Evolutionary conservation across 1,284 basidiomycete genomes (phyloP).

Genomic region (Naganishia sp.): DNA sequence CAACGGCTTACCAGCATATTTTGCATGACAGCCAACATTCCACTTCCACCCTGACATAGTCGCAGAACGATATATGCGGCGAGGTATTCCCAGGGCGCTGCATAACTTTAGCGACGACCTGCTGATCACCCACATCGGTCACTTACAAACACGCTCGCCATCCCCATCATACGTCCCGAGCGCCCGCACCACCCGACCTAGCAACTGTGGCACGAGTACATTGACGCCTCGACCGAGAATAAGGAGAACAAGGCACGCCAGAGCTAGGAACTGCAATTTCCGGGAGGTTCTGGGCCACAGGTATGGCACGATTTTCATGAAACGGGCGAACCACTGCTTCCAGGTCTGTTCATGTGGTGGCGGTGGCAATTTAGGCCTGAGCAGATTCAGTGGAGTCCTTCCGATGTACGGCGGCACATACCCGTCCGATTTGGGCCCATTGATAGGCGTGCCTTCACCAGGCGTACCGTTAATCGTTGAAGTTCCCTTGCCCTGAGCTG

Average conservation of each 20-base stretch:
- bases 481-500: constrained; percentile 6
- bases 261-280: constrained; percentile 29
- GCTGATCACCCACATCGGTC: background rate
- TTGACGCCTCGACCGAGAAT: constrained; percentile 63
- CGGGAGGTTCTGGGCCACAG: constrained; percentile 32
- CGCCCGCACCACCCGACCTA: constrained; percentile 66
- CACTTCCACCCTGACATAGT: constrained; percentile 54
- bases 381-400: background rate
- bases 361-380: constrained; percentile 15
- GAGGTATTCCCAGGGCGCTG: constrained; percentile 46
- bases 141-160: constrained; percentile 32
- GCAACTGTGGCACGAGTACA: constrained; percentile 67
- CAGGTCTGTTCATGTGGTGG: constrained; percentile 33
- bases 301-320: constrained; percentile 30
- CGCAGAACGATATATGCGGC: constrained; percentile 49
- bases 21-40: constrained; percentile 45
- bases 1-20: constrained; percentile 39
- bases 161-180: constrained; percentile 36
- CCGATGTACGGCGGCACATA: background rate
- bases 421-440: constrained; percentile 3
- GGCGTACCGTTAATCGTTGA: background rate
- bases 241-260: constrained; percentile 29
- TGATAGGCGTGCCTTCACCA: background rate
- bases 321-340: constrained; percentile 31
- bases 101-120: background rate